These are phyloP conservation scores for Candida dendrica DNA, from an alignment of 805 yeast genomes.

Conservation along the genomic window DNA sequence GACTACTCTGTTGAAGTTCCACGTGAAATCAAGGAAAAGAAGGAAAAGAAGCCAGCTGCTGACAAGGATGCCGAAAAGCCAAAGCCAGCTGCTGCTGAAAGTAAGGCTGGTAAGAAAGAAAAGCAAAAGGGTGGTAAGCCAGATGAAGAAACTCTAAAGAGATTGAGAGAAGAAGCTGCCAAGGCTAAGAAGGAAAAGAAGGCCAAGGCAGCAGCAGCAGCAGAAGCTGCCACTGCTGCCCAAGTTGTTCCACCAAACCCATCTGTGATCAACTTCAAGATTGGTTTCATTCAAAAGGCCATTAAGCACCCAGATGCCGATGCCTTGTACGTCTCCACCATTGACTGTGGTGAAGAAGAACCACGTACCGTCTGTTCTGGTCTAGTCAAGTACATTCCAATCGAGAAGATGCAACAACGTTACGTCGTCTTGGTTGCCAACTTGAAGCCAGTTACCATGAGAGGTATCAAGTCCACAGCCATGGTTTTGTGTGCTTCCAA, in stretches of 20 bases:
- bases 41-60: conserved; percentile 35
- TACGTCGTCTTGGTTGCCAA: conserved; percentile 88
- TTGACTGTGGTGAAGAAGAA: conserved; percentile 91
- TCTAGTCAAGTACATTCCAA: conserved; percentile 76
- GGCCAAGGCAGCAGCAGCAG: conserved; percentile 36
- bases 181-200: conserved; percentile 59
- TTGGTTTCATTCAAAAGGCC: conserved; percentile 95
- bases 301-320: conserved; percentile 98
- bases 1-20: conserved; percentile 61
- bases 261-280: conserved; percentile 83
- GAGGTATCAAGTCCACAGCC: conserved; percentile 92
- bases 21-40: conserved; percentile 60
- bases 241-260: conserved; percentile 66
- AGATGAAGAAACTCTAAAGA: conserved; percentile 40
- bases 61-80: conserved; percentile 21
- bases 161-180: conserved; percentile 44
- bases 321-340: conserved; percentile 90
- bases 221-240: conserved; percentile 50
- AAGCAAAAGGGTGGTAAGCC: conserved; percentile 38
- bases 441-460: conserved; percentile 95
- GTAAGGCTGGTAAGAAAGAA: conserved; percentile 40
- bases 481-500: conserved; percentile 95
- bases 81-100: conserved; percentile 14
- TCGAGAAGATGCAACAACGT: conserved; percentile 95
- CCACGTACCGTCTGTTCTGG: conserved; percentile 99